phyloP scores from a whole-genome alignment of 208 protist genomes.

The Crithidia acanthocephali region DNA sequence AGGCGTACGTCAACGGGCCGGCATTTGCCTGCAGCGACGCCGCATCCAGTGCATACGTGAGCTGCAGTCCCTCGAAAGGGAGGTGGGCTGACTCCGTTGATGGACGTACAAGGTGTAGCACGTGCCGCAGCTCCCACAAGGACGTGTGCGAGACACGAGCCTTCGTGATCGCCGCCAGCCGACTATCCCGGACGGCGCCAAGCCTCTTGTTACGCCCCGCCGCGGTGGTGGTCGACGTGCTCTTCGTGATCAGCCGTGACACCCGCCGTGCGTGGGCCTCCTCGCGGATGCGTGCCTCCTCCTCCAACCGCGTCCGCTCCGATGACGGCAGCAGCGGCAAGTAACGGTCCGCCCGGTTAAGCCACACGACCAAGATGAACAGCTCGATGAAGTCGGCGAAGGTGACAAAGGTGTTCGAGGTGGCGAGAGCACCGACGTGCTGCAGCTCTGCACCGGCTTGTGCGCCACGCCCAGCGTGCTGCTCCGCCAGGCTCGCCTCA shows the following conservation, averaged over 20 bases:
- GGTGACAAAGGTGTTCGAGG: slow-evolving; percentile 15
- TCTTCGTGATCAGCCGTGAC: slow-evolving; percentile 6
- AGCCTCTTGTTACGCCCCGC: background rate
- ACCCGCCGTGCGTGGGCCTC: slow-evolving; percentile 11
- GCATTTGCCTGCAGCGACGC: slow-evolving; percentile 46
- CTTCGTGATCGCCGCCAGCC: no score
- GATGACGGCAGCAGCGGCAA: slow-evolving; percentile 33
- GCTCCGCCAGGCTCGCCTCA: background rate
- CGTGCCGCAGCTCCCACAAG: slow-evolving; percentile 36
- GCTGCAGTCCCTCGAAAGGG: slow-evolving; percentile 42
- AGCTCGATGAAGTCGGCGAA: slow-evolving; percentile 53
- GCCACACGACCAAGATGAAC: slow-evolving; percentile 61
- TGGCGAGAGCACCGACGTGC: background rate
- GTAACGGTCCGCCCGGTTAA: slow-evolving; percentile 37
- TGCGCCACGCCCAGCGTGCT: background rate
- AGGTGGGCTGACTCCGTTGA: slow-evolving; percentile 23
- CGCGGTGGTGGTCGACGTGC: background rate
- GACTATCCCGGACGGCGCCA: background rate
- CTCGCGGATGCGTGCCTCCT: slow-evolving; percentile 9
- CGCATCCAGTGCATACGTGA: slow-evolving; percentile 72
- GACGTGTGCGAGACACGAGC: background rate
- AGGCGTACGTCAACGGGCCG: slow-evolving; percentile 73
- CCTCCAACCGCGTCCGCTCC: background rate
- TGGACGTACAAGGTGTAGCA: slow-evolving; percentile 15
- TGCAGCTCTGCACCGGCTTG: background rate